Evolutionary conservation across 495 filamentous ascomycete species (phyloP), one percentile per base, ranked within the genome.

Genomic region (Talaromyces stipitatus): DNA sequence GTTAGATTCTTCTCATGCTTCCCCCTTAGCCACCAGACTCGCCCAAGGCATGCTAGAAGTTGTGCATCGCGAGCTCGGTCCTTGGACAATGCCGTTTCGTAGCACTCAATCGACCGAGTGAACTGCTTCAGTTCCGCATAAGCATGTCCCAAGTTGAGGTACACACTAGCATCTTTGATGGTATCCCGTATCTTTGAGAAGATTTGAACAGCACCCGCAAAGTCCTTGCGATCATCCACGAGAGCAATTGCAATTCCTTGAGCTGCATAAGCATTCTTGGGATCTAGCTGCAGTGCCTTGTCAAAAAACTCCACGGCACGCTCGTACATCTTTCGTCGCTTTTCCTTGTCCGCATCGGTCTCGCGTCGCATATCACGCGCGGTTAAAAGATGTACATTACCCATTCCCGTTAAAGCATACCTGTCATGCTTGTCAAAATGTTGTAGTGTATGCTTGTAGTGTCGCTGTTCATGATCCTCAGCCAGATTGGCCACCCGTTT

Each of bases 231-330:
- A 67, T 97, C 95, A 66, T 98, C 94, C 0, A 94, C 81, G 45
- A 97, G 77, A 2, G 94, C 90, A 62, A 98, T 97, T 7, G 87
- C 94, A 59, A 97, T 85, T 29, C 95, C 94, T 64, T 98, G 95
- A 10, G 95, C 94, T 0, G 94, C 94, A 64, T 95, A 95, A 1
- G 95, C 94, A 60, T 97, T 97, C 70, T 85, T 89, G 1, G 89
- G 83, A 64, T 98, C 94, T 2, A 97, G 74, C 65, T 94, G 91
- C 14, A 98, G 74, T 23, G 91, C 92, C 73, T 98, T 98, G 68
- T 97, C 95, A 67, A 96, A 98, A 75, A 97, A 97, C 67, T 97
- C 95, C 10, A 97, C 91, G 2, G 94, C 92, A 57, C 88, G 89
- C 67, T 85, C 82, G 67, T 97, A 98, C 61, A 82, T 85, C 62